These are phyloP conservation scores for Vitis hybrid DNA, from an alignment of 177 flowering plant species.

Conservation along the genomic window DNA sequence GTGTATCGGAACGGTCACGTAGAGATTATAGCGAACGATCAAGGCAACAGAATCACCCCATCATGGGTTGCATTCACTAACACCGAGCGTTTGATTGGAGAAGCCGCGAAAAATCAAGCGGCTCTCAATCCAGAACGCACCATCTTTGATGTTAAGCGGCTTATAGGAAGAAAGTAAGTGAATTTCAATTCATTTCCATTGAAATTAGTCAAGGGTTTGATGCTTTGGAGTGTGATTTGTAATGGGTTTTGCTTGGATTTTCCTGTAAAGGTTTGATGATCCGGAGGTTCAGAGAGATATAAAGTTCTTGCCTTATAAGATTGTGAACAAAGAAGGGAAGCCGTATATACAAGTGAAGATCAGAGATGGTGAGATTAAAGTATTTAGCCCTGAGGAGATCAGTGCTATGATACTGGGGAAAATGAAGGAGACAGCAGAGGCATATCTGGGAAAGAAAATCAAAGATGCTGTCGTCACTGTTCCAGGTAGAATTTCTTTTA, in stretches of 20 bases:
- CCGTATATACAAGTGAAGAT: constrained; percentile 54
- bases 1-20: constrained; percentile 39
- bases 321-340: constrained; percentile 54
- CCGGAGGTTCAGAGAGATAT: constrained; percentile 50
- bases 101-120: constrained; percentile 54
- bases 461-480: constrained; percentile 57
- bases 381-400: constrained; percentile 59
- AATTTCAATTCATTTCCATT: neutral
- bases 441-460: constrained; percentile 44
- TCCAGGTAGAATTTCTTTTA: constrained; percentile 34
- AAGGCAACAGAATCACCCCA: constrained; percentile 50
- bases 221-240: neutral
- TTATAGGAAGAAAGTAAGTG: constrained; percentile 47
- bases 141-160: constrained; percentile 41
- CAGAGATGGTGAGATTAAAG: constrained; percentile 40
- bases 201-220: neutral
- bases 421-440: constrained; percentile 62
- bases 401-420: constrained; percentile 52
- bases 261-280: constrained; percentile 44
- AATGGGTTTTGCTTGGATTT: neutral
- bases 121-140: constrained; percentile 39
- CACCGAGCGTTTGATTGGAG: constrained; percentile 45
- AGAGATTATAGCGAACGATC: constrained; percentile 53
- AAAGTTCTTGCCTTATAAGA: constrained; percentile 45
- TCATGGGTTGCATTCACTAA: constrained; percentile 51